Evolutionary conservation across 306 rosid genomes (phyloP), one percentile per base, ranked within the genome.

Genomic region (Acacia melanoxylon): DNA sequence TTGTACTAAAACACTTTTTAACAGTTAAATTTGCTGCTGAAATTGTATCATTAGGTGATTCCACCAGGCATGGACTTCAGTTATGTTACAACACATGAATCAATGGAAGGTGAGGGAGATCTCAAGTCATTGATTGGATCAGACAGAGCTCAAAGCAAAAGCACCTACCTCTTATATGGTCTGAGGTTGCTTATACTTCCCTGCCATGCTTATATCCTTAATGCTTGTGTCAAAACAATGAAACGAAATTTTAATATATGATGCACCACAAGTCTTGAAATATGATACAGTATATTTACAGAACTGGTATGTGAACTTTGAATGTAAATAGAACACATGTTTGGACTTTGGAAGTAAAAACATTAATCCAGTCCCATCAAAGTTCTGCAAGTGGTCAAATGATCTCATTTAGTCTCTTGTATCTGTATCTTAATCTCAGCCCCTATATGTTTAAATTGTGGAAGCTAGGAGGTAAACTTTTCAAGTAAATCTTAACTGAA

Each of bases 61-160:
- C 92, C 96, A 22, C 97, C 97, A 6, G 97, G 97, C 75, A 93
- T 93, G 94, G 97, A 93, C 87, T 93, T 93, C 90, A 87, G 92
- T 86, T 85, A 91, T 80, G 94, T 93, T 78, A 85, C 86, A 54
- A 72, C 81, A 74, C 88, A 86, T 58, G 93, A 90, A 78, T 79
- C 85, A 22, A 44, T 78, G 40, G 97, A 90, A 86, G 87, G 89
- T n/a, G 94, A 90, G 44, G 94, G 91, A 52, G 97, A 93, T 72
- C 91, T 93, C 52, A 91, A 88, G 84, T 91, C 92, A 68, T 59
- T 93, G 85, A 80, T 93, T 52, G 91, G 89, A 78, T 63, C 93
- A 12, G 94, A 87, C 41, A 85, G 90, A 86, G 84, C 90, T 80
- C 95, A 89, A 85, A 73, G 67, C 84, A 93, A 93, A 79, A 84